Percentiles rank a stretch among this genome's conserved stretches.
These are phyloP conservation scores for Hibiscus mutabilis DNA, from an alignment of 345 rosid genomes.

Conservation along the genomic window DNA sequence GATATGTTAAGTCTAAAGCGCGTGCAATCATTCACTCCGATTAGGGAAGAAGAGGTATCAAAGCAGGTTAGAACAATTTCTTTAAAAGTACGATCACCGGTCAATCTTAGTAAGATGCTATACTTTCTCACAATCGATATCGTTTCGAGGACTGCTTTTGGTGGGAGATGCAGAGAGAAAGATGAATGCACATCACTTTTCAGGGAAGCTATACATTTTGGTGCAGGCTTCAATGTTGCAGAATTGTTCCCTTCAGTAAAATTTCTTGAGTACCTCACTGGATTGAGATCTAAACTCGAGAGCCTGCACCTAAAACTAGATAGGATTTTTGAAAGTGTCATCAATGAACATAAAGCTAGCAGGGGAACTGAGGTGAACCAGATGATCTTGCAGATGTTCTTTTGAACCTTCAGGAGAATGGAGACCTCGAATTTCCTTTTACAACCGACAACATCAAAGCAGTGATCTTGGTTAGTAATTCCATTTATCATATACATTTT, in stretches of 20 bases:
- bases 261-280: not conserved
- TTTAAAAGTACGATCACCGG: not conserved
- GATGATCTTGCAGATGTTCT: slow-evolving; percentile 7
- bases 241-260: not conserved
- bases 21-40: slow-evolving; percentile 4
- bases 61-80: not conserved
- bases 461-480: not conserved
- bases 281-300: not conserved
- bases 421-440: not conserved
- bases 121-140: not conserved
- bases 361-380: not conserved
- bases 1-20: slow-evolving; percentile 10
- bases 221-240: not conserved
- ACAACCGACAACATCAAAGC: slow-evolving; percentile 8
- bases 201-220: not conserved
- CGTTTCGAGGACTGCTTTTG: slow-evolving; percentile 4
- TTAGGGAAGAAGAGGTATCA: slow-evolving; percentile 4
- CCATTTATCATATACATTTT: not conserved
- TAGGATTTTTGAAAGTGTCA: not conserved
- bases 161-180: not conserved
- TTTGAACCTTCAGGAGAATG: slow-evolving; percentile 3
- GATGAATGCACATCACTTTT: not conserved
- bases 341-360: not conserved
- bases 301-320: not conserved
- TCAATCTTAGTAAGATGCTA: not conserved